These are phyloP conservation scores for Colletotrichum euphorbiae DNA, from an alignment of 2,329 filamentous ascomycete genomes.

Conservation along the genomic window DNA sequence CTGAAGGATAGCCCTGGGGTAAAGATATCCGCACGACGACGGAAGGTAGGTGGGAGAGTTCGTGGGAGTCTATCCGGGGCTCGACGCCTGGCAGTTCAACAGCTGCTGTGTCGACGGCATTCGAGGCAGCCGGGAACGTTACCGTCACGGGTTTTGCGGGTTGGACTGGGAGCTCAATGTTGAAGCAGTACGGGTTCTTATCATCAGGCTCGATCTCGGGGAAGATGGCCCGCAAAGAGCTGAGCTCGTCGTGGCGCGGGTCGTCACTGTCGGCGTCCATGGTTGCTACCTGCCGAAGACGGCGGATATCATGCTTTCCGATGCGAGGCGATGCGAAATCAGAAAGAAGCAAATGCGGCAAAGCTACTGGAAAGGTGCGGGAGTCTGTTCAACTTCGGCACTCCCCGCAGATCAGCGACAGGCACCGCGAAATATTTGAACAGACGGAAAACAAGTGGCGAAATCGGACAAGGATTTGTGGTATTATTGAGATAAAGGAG, in stretches of 20 bases:
- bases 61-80: slow-evolving; percentile 56
- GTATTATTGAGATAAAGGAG: slow-evolving; percentile 23
- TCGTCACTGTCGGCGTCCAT: slow-evolving; percentile 59
- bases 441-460: slow-evolving; percentile 24
- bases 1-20: slow-evolving; percentile 68
- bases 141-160: slow-evolving; percentile 67
- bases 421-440: slow-evolving; percentile 21
- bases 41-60: slow-evolving; percentile 69
- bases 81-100: slow-evolving; percentile 32
- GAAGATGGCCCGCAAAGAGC: slow-evolving; percentile 72
- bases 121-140: slow-evolving; percentile 62
- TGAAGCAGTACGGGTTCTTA: slow-evolving; percentile 60
- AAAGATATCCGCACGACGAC: slow-evolving; percentile 65
- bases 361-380: not conserved
- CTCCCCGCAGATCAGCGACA: slow-evolving; percentile 9
- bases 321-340: not conserved
- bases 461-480: slow-evolving; percentile 7
- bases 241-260: slow-evolving; percentile 68
- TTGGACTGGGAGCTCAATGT: slow-evolving; percentile 68
- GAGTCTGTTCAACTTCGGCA: not conserved
- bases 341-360: not conserved
- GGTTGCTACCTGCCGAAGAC: slow-evolving; percentile 37
- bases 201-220: slow-evolving; percentile 68
- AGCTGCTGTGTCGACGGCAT: slow-evolving; percentile 33
- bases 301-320: slow-evolving; percentile 32